Evolutionary conservation across 441 rosid genomes (phyloP), one percentile per base, ranked within the genome.

Genomic region (Populus hybrid): DNA sequence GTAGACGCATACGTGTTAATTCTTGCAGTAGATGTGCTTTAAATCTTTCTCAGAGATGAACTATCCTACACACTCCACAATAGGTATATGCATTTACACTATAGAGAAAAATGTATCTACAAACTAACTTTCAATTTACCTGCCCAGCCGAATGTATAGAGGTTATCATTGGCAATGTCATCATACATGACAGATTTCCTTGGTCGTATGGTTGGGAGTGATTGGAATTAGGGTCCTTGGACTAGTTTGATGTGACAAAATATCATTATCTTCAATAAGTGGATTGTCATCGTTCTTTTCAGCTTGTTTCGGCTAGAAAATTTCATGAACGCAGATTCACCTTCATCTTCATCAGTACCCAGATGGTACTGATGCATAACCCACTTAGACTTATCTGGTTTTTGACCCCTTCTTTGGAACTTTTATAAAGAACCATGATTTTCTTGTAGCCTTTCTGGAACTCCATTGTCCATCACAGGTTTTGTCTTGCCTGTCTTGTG

Each of bases 401-500:
- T 92, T 96, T 26, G 77, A 68, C 10, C 96, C 96, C 69, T 88
- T 91, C 85, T 87, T 88, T 59, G n/a, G 96, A 83, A 74, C 88
- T 86, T 84, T 82, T 90, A 78, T 96, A 93, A 1, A 96, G 95
- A 79, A 96, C 98, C 99, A 96, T 88, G 28, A 94, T 91, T 82
- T 96, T 96, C 87, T 92, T 93, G 71, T 93, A 94, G 18, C 98
- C 99, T 76, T 80, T 89, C 3, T 82, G n/a, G 92, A 65, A 85
- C 81, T 69, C 98, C 97, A 79, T 85, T 89, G 33, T 86, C 85
- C 1, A 87, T 69, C 75, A 96, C 86, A 76, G 84, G 28, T 81
- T 90, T 94, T 69, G 95, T 96, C 86, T 84, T 92, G 50, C 99
- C 99, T 9, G 99, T 96, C 86, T 96, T 96, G 82, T 96, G 99